These are phyloP conservation scores for Dictyostelium brefeldianum DNA, from an alignment of 78 protist genomes.

Conservation along the genomic window DNA sequence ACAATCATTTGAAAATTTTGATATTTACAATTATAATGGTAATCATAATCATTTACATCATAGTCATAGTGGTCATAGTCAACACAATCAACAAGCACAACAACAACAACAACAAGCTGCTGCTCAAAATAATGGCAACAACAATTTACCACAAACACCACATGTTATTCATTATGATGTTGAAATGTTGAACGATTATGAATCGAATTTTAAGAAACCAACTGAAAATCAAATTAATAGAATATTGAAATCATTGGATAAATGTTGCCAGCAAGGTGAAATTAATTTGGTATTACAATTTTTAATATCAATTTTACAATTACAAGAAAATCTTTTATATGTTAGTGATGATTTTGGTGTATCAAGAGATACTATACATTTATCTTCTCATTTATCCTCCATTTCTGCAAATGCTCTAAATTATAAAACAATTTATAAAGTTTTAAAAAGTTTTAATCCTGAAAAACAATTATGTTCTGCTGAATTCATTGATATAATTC, in stretches of 20 bases:
- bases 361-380: too few relatives aligned
- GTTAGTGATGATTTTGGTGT: conserved; percentile 27
- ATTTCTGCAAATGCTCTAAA: neutral
- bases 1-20: neutral
- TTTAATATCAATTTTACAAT: conserved; percentile 42
- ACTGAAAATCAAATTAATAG: neutral
- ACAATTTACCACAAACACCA: neutral
- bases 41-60: too few relatives aligned
- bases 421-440: conserved; percentile 4
- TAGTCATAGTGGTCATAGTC: too few relatives aligned
- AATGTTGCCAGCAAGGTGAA: conserved; percentile 4
- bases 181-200: neutral
- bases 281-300: neutral
- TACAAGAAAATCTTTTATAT: conserved; percentile 52
- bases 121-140: too few relatives aligned
- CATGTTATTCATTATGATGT: neutral
- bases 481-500: conserved; percentile 8
- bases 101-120: neutral
- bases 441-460: conserved; percentile 5
- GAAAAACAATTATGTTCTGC: neutral
- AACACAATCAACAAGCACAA: neutral
- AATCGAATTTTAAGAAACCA: neutral
- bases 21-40: neutral
- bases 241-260: conserved; percentile 12
- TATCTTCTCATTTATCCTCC: too few relatives aligned